Conservation (phyloP, 108 stramenopile genomes). For the Nitzschia sp. region DNA sequence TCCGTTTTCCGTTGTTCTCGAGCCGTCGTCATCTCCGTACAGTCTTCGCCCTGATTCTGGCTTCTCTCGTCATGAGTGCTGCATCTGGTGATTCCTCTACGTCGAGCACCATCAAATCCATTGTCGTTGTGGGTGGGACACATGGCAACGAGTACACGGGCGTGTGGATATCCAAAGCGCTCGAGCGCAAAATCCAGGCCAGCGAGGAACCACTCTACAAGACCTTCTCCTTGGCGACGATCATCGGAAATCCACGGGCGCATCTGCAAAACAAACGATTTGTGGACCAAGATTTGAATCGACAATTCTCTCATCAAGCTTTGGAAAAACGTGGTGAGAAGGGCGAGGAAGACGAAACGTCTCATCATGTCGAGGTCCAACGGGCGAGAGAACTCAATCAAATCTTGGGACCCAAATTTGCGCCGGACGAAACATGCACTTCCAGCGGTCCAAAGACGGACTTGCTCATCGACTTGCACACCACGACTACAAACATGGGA, state of each 20-base stretch:
- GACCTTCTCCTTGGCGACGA: conserved; percentile 49
- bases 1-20: too few species aligned
- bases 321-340: conserved; percentile 14
- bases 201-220: not conserved
- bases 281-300: conserved; percentile 78
- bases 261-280: conserved; percentile 76
- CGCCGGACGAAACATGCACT: not conserved
- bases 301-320: conserved; percentile 64
- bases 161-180: conserved; percentile 69
- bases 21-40: not conserved
- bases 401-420: conserved; percentile 71
- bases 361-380: conserved; percentile 50
- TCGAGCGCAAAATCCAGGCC: conserved; percentile 32
- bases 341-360: not conserved
- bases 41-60: too few species aligned
- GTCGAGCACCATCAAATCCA: conserved; percentile 19
- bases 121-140: conserved; percentile 83
- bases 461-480: conserved; percentile 81
- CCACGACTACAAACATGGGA: conserved; percentile 86
- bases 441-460: conserved; percentile 42
- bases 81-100: too few species aligned
- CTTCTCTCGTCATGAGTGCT: too few species aligned
- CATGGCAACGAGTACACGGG: conserved; percentile 92
- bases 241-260: conserved; percentile 80
- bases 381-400: conserved; percentile 71